Evolutionary conservation across 768 basidiomycete species (phyloP), one percentile per base, ranked within the genome.

Genomic region (Naematelia aurantialba): DNA sequence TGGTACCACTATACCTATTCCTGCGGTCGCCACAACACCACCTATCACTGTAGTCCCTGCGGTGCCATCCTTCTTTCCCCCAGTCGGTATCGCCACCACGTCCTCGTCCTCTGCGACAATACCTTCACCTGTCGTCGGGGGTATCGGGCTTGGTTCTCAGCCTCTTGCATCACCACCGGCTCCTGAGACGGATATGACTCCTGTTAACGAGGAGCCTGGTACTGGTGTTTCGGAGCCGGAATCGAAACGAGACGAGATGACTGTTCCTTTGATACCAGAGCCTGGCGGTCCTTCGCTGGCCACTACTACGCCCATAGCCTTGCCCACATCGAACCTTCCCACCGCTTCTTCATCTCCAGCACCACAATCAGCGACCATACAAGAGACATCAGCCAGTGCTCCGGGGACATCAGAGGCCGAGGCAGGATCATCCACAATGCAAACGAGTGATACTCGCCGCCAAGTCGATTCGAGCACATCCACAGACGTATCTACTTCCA

Each of bases 171-270:
- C 53, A 4, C 22, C 13, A 22, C 29, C 50, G 10, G 61, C 58
- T 14, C 62, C 62, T 21, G 62, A 63, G 26, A 55, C 58, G 24
- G 62, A 63, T 17, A 63, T 63, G 62, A 56, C 53, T 21, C 58
- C 62, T 12, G 61, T 45, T 14, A 47, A 61, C 31, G 46, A 53
- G 45, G 19, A 42, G 22, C 34, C 34, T 39, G 8, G 8, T 39
- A 17, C 17, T 39, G 34, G 34, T 39, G 34, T 39, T 39, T 39
- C 34, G 34, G 17, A 8, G 34, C 8, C 34, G 34, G 34, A 39
- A 39, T 39, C 34, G 61, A 56, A 11, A 44, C 39, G 42, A 21
- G 56, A 47, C 52, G 47, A 19, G 46, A 29, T 26, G 21, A 24
- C 22, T 8, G 13, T 21, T 8, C 21, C 46, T 19, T 19, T 25